Conservation (phyloP, 2,329 filamentous ascomycete genomes). For the Penicillium sp. region DNA sequence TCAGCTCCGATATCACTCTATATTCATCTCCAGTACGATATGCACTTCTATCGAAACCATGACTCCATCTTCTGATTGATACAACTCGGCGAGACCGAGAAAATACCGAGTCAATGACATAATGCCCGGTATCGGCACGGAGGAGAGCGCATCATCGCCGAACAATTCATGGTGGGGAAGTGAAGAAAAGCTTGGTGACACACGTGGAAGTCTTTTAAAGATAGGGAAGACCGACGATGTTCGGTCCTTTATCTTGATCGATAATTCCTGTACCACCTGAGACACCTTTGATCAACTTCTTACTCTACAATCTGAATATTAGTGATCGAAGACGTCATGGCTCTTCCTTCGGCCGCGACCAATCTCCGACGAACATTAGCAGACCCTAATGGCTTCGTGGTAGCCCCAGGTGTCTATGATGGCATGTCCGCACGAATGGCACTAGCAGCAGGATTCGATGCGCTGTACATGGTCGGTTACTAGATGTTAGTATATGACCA, state of each 20-base stretch:
- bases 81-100: constrained; percentile 9
- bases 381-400: constrained; percentile 44
- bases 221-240: constrained; percentile 1
- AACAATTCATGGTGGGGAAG: constrained; percentile 16
- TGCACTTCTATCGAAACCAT: too few species aligned
- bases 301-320: background rate
- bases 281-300: background rate
- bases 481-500: background rate
- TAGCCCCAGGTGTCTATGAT: constrained; percentile 57
- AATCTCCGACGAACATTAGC: constrained; percentile 38
- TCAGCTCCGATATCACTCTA: too few species aligned
- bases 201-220: constrained; percentile 8
- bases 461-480: constrained; percentile 55
- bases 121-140: constrained; percentile 24
- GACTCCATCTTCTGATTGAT: too few species aligned
- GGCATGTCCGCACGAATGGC: constrained; percentile 56
- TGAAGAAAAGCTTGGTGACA: constrained; percentile 13
- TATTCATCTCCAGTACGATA: too few species aligned
- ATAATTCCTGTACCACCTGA: background rate
- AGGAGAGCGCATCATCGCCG: constrained; percentile 21
- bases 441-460: constrained; percentile 53
- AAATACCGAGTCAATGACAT: constrained; percentile 19
- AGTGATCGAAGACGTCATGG: constrained; percentile 20
- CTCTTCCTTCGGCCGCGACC: constrained; percentile 32
- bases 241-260: background rate